Evolutionary conservation across 495 filamentous ascomycete species (phyloP), one percentile per base, ranked within the genome.

Genomic region (Lophiotrema nucula): DNA sequence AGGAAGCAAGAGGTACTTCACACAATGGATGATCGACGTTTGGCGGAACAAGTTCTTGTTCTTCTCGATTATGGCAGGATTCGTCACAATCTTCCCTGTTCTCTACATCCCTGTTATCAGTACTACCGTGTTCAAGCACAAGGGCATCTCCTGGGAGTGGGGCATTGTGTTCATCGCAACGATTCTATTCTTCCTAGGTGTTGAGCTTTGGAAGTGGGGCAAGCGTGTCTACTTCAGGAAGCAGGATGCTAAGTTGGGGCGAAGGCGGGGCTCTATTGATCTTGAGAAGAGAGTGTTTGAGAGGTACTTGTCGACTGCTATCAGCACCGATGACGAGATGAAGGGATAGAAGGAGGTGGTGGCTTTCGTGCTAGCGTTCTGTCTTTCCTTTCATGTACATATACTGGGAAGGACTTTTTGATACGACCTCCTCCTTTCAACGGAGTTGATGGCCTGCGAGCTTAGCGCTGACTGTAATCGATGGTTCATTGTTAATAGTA

Each of bases 91-190:
- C 3, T 90, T 90, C 63, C 86, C 87, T 0, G 80, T 84, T 3
- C 80, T 90, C 0, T 89, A 90, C 64, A 85, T 91, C 27, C 88
- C 88, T 0, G 78, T 75, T 15, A 70, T 91, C 23, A 90, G 89
- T 69, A 74, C 67, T 1, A 67, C 76, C 8, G 86, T 91, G 2
- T 90, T 91, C 78, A 89, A 88, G 70, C 88, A 91, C 67, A 77
- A 72, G n/a, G 73, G 75, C 19, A 89, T 91, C 45, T 78, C 65
- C 51, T 89, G 87, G 88, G 87, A 90, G 67, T 89, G 88, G 87
- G 84, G 76, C 16, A 83, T 83, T 51, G 80, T 74, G 2, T 60
- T 85, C 42, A 60, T 86, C 5, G 81, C 80, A 45, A 76, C 80
- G 1, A 60, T 76, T 4, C 58, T 89, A 10, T 89, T 82, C 51